Evolutionary conservation across 2,329 filamentous ascomycete species (phyloP).

Genomic region (Nigrospora oryzae): DNA sequence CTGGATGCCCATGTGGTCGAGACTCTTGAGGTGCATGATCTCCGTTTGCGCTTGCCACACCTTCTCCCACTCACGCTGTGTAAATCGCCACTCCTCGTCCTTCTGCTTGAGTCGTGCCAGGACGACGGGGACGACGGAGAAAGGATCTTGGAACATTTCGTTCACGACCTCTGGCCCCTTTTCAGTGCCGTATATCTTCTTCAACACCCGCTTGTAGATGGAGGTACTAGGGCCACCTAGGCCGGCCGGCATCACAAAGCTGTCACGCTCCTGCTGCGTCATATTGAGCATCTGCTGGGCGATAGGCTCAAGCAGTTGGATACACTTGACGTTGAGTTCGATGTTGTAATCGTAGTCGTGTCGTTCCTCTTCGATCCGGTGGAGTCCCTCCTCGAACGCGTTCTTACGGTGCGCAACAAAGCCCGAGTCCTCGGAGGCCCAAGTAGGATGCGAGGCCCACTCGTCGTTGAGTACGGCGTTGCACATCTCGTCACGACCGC

Average conservation of each 20-base stretch:
- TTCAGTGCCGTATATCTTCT: slow-evolving; percentile 90
- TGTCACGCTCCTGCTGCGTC: slow-evolving; percentile 60
- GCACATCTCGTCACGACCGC: slow-evolving; percentile 90
- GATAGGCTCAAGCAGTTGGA: slow-evolving; percentile 91
- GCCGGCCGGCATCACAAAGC: slow-evolving; percentile 72
- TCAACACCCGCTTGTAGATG: slow-evolving; percentile 93
- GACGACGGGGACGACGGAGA: slow-evolving; percentile 80
- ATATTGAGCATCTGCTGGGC: slow-evolving; percentile 83
- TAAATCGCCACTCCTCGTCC: slow-evolving; percentile 95
- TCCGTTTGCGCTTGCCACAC: slow-evolving; percentile 96
- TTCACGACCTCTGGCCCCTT: slow-evolving; percentile 77
- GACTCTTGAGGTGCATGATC: slow-evolving; percentile 88
- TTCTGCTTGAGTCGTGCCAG: slow-evolving; percentile 89
- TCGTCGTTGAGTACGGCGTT: slow-evolving; percentile 91
- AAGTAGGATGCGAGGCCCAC: slow-evolving; percentile 97
- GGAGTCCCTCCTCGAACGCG: slow-evolving; percentile 84
- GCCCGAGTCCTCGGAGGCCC: slow-evolving; percentile 95
- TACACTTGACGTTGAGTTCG: slow-evolving; percentile 87
- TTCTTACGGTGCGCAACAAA: slow-evolving; percentile 99
- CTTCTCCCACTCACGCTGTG: slow-evolving; percentile 96
- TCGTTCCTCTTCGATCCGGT: slow-evolving; percentile 94
- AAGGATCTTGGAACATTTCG: slow-evolving; percentile 77
- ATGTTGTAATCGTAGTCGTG: slow-evolving; percentile 99
- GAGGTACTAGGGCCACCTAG: slow-evolving; percentile 90
- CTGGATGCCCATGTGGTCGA: slow-evolving; percentile 92